Conservation (phyloP, 352 stramenopile genomes). For the Aphanomyces stellatus region DNA sequence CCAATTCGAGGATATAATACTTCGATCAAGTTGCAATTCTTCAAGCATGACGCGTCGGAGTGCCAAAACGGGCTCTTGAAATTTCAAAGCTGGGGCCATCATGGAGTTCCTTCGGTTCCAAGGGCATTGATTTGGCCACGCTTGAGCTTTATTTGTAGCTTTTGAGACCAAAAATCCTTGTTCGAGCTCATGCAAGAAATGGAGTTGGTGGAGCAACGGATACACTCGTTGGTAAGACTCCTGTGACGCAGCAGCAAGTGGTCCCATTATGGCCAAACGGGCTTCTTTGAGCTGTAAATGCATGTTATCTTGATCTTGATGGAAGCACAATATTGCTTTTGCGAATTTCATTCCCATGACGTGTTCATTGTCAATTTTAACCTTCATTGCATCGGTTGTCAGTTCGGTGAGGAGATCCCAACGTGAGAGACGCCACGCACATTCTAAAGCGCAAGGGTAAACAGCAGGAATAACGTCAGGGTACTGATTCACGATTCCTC, state of each 20-base stretch:
- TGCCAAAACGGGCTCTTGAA: constrained; percentile 74
- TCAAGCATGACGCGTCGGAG: constrained; percentile 53
- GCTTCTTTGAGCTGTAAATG: constrained; percentile 45
- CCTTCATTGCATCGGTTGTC: constrained; percentile 29
- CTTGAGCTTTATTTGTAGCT: constrained; percentile 24
- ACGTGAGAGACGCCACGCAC: constrained; percentile 74
- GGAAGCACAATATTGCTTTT: constrained; percentile 1
- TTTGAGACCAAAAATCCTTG: constrained; percentile 45
- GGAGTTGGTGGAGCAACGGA: constrained; percentile 61
- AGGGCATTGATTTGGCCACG: constrained; percentile 35
- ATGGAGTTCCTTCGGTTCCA: constrained; percentile 65
- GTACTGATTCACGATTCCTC: constrained; percentile 73
- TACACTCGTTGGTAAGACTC: constrained; percentile 74
- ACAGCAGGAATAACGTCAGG: constrained; percentile 67
- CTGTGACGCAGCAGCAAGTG: constrained; percentile 51
- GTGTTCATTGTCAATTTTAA: constrained; percentile 13
- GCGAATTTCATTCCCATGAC: constrained; percentile 10
- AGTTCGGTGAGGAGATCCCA: constrained; percentile 75
- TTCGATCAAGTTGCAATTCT: neutral
- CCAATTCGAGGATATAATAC: constrained; percentile 63
- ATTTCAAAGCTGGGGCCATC: constrained; percentile 71
- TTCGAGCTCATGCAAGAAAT: constrained; percentile 70
- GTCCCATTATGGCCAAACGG: constrained; percentile 49
- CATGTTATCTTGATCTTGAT: constrained; percentile 5
- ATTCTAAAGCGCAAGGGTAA: constrained; percentile 76